Evolutionary conservation across 2,329 filamentous ascomycete species (phyloP), one percentile per base, ranked within the genome.

Genomic region (Colletotrichum sansevieriae): DNA sequence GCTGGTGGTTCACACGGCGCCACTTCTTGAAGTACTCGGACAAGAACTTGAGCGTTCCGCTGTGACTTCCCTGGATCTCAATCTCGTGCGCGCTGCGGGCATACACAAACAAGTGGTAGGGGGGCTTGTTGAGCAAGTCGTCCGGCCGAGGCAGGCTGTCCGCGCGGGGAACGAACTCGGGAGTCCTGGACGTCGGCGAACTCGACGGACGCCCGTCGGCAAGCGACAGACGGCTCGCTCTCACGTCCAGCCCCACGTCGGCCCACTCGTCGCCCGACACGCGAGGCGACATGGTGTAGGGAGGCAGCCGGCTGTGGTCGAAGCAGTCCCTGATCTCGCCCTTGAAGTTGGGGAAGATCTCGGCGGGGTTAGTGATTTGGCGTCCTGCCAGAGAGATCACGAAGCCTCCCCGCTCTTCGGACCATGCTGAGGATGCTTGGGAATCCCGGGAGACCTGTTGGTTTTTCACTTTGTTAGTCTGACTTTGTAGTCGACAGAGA

Each of bases 61-160:
- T 80, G 73, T 87, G 85, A 56, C 83, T 86, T 58, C 81, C 79
- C 56, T 85, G 79, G 11, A 87, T 74, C 55, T 82, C 79, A 10
- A 86, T 76, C 22, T 72, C 73, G 9, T 71, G 70, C 6, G 69
- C 72, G 18, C 75, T 74, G 11, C 72, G 70, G 10, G 76, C 74
- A 20, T 76, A 71, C 4, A 87, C 75, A 13, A 79, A 77, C 6
- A 87, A 75, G 60, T 85, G 78, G 71, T 87, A 87, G 0, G 85
- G 85, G 1, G 84, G 82, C 37, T 76, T 79, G 9, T 79, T 75
- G 13, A 85, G 77, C 10, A 87, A 76, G n/a, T 84, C 79, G 55
- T 85, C 83, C 0, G 85, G 85, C 2, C 83, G 78, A 3, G 82
- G 79, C 11, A 87, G 73, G 0, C 77, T 77, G 4, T 75, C 78